phyloP scores from a whole-genome alignment of 1,139 yeast species.

The Debaryomyces sp. region DNA sequence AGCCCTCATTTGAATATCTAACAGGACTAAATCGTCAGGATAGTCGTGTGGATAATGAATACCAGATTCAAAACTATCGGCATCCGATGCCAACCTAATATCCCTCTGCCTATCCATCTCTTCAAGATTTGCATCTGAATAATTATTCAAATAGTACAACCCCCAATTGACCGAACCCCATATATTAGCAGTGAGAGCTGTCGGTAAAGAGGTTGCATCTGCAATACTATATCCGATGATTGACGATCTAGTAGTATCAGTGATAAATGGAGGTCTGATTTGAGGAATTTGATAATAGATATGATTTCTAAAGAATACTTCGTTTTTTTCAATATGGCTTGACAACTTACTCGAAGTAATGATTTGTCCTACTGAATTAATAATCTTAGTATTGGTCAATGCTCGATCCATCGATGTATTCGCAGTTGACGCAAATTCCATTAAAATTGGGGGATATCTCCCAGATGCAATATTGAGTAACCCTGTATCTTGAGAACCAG shows the following conservation, averaged over 20 bases:
- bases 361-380: constrained; percentile 36
- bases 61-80: constrained; percentile 8
- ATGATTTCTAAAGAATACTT: constrained; percentile 37
- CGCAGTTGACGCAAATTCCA: constrained; percentile 74
- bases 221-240: constrained; percentile 66
- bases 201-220: constrained; percentile 65
- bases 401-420: constrained; percentile 60
- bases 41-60: constrained; percentile 61
- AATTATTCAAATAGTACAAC: constrained; percentile 49
- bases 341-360: constrained; percentile 46
- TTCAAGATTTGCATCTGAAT: constrained; percentile 4
- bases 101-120: neutral
- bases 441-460: constrained; percentile 69
- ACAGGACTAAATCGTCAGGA: constrained; percentile 61
- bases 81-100: neutral
- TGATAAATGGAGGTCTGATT: constrained; percentile 66
- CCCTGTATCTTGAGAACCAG: constrained; percentile 38
- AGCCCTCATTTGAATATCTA: constrained; percentile 80
- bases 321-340: constrained; percentile 39
- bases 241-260: constrained; percentile 72
- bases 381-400: constrained; percentile 43
- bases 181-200: constrained; percentile 82
- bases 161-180: constrained; percentile 96
- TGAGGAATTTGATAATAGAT: constrained; percentile 42
- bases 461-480: constrained; percentile 59